These are phyloP conservation scores for Coemansia biformis DNA, from an alignment of 192 early-diverging fungal species.

Conservation along the genomic window DNA sequence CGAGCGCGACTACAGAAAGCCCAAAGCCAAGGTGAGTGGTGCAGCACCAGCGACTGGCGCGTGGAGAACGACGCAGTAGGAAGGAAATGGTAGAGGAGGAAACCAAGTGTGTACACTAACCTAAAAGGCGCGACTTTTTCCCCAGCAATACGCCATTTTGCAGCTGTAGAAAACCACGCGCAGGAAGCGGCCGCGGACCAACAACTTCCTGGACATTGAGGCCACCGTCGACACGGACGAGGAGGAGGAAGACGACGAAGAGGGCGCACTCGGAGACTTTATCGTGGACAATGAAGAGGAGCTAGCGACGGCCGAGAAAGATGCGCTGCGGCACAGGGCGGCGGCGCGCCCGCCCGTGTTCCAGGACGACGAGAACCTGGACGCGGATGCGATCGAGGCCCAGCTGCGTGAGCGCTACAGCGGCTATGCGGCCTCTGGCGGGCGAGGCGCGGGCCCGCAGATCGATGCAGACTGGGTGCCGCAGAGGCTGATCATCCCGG, in stretches of 20 bases:
- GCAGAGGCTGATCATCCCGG: slow-evolving; percentile 74
- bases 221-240: slow-evolving; percentile 73
- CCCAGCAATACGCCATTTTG: too few species aligned
- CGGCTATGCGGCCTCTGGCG: slow-evolving; percentile 48
- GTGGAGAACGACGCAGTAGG: too few species aligned
- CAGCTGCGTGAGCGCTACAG: slow-evolving; percentile 69
- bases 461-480: slow-evolving; percentile 57
- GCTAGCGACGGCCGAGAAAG: slow-evolving; percentile 55
- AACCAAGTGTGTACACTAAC: too few species aligned
- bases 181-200: slow-evolving; percentile 31
- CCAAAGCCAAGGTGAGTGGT: too few species aligned
- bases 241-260: slow-evolving; percentile 71
- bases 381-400: slow-evolving; percentile 79
- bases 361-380: slow-evolving; percentile 71
- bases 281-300: slow-evolving; percentile 67
- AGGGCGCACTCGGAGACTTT: slow-evolving; percentile 54
- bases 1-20: not conserved
- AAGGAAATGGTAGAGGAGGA: too few species aligned
- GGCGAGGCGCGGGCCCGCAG: slow-evolving; percentile 49
- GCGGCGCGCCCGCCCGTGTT: slow-evolving; percentile 64
- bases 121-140: too few species aligned
- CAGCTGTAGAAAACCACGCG: slow-evolving; percentile 11
- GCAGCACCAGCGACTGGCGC: too few species aligned
- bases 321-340: slow-evolving; percentile 51
- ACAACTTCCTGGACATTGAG: slow-evolving; percentile 66